Percentiles rank a stretch among this genome's conserved stretches.
phyloP scores from a whole-genome alignment of 73 alveolate genomes.

The Diophrys appendiculata region DNA sequence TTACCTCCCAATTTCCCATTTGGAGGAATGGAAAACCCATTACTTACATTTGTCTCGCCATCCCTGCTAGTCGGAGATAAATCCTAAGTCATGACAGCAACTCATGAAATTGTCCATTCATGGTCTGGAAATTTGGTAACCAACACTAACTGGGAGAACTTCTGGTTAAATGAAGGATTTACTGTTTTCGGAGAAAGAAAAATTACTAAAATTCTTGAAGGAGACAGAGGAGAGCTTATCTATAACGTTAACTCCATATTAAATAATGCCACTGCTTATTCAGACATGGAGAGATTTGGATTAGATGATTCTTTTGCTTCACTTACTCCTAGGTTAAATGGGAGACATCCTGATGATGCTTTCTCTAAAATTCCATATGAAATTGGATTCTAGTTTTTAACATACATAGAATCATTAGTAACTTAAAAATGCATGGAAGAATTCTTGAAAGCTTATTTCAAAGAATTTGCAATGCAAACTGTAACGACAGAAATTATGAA shows the following conservation, averaged over 20 bases:
- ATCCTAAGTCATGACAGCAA: slow-evolving; percentile 58
- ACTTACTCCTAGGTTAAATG: slow-evolving; percentile 68
- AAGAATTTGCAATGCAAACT: no score
- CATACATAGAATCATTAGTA: slow-evolving; percentile 55
- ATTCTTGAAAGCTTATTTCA: slow-evolving; percentile 64
- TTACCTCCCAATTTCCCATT: slow-evolving; percentile 79
- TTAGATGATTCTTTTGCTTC: slow-evolving; percentile 64
- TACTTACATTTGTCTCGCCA: slow-evolving; percentile 71
- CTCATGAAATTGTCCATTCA: slow-evolving; percentile 77
- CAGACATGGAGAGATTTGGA: slow-evolving; percentile 73
- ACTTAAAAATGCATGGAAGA: slow-evolving; percentile 47
- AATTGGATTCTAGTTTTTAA: slow-evolving; percentile 81
- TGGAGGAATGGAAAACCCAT: slow-evolving; percentile 87
- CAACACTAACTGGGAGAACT: slow-evolving; percentile 72
- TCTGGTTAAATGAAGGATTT: slow-evolving; percentile 83
- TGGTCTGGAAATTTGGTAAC: slow-evolving; percentile 81
- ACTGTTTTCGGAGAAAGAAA: slow-evolving; percentile 75
- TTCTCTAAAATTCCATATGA: slow-evolving; percentile 81
- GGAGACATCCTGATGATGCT: slow-evolving; percentile 79
- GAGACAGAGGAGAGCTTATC: slow-evolving; percentile 39
- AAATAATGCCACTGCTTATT: slow-evolving; percentile 50
- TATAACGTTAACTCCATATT: slow-evolving; percentile 30
- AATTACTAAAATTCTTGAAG: slow-evolving; percentile 33
- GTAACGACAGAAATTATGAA: no score
- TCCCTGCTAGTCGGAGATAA: slow-evolving; percentile 73